Evolutionary conservation across 495 filamentous ascomycete species (phyloP), one percentile per base, ranked within the genome.

Genomic region (Zalerion maritima): DNA sequence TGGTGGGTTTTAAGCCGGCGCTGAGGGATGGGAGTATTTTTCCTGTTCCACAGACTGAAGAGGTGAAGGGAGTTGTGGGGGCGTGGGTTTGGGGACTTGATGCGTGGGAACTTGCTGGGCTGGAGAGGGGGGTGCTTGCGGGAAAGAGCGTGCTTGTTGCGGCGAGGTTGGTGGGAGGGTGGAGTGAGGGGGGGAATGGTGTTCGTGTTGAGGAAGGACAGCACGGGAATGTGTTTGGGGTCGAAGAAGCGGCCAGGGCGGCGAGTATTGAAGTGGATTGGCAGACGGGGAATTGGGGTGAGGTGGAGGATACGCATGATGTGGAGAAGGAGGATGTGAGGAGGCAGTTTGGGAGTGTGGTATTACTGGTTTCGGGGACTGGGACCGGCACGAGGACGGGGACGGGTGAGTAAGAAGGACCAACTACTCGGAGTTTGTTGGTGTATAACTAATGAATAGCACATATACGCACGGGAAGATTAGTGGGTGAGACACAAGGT

Each of bases 301-400:
- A 91, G 59, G 89, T 97, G 3, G 91, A 97, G 54, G 89, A 97
- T 57, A 92, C 85, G 22, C 91, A 97, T 55, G 89, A 97, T 70
- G 89, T 97, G 2, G 76, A 93, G 43, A 83, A 73, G 52, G 89
- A 92, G 56, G 89, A 97, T 57, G 23, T 96, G 41, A 69, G 67
- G 52, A 67, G 89, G 40, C 89, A 94, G 58, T 52, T 97, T 35
- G 89, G 86, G 12, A 87, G 81, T 52, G 77, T 81, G 21, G 62
- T 94, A 14, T 41, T 94, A 35, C 52, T 92, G 29, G 78, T 92
- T 16, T 71, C 67, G 29, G 79, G 80, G 4, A 51, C 37, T 10
- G 52, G 57, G 21, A 31, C n/a, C n/a, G n/a, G n/a, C n/a, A n/a
- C n/a, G n/a, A n/a, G n/a, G n/a, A n/a, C n/a, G n/a, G n/a, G n/a